Percentiles rank a stretch among this genome's conserved stretches.
Conservation (phyloP, 169 alveolate species). For the Fabrea salina region DNA sequence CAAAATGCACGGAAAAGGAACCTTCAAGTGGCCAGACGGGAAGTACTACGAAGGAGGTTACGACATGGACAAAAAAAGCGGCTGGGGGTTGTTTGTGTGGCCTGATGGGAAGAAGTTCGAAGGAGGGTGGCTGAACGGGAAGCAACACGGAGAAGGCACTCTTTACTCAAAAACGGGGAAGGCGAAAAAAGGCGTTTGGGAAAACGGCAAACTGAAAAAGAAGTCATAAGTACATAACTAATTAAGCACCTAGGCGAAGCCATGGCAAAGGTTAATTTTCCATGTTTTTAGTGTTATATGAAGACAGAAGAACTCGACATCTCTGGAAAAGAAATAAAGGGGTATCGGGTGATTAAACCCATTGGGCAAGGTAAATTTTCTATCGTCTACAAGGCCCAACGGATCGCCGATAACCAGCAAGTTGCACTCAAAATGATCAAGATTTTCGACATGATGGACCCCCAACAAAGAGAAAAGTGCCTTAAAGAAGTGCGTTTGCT, state of each 20-base stretch:
- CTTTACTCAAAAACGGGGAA: constrained; percentile 42
- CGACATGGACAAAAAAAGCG: constrained; percentile 66
- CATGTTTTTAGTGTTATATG: background rate
- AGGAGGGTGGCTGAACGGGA: constrained; percentile 65
- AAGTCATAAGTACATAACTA: too few relatives aligned
- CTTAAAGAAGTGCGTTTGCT: constrained; percentile 74
- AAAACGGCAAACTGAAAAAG: constrained; percentile 35
- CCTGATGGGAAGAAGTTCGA: constrained; percentile 71
- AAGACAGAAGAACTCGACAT: background rate
- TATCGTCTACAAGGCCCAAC: constrained; percentile 74
- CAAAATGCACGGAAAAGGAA: constrained; percentile 76
- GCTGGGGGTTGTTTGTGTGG: constrained; percentile 68
- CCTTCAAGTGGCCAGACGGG: constrained; percentile 71
- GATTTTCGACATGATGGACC: constrained; percentile 85
- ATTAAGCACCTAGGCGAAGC: too few relatives aligned
- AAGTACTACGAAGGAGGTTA: constrained; percentile 71
- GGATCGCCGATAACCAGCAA: constrained; percentile 45
- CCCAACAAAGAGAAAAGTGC: constrained; percentile 75
- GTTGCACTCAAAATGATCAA: constrained; percentile 78
- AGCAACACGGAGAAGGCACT: constrained; percentile 53
- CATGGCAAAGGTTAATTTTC: too few relatives aligned
- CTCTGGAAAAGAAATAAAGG: constrained; percentile 13
- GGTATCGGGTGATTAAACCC: background rate
- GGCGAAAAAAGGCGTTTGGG: constrained; percentile 40
- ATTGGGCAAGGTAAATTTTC: constrained; percentile 83